phyloP scores from a whole-genome alignment of 768 basidiomycete genomes.

The Lactarius sanguifluus region DNA sequence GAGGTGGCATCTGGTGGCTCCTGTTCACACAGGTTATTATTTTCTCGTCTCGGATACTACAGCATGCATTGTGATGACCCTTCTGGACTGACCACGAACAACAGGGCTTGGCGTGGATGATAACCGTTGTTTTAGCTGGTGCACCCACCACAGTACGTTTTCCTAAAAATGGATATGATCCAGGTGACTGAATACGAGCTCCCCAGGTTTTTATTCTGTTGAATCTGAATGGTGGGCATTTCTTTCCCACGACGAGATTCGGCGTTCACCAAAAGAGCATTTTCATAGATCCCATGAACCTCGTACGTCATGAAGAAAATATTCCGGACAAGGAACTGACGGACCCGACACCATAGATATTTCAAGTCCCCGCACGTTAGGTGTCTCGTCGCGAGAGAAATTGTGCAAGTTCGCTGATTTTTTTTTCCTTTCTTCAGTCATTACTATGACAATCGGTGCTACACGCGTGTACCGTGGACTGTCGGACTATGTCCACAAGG shows the following conservation, averaged over 20 bases:
- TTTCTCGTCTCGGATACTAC: neutral
- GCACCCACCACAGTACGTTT: conserved; percentile 6
- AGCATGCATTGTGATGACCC: neutral
- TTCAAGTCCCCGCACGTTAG: conserved; percentile 1
- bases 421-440: no score
- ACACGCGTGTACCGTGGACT: conserved; percentile 13
- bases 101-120: conserved; percentile 10
- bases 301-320: conserved; percentile 1
- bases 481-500: no score
- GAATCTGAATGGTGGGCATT: conserved; percentile 9
- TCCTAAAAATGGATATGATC: neutral
- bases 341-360: conserved; percentile 2
- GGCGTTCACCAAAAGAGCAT: neutral
- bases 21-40: no score
- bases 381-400: neutral
- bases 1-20: no score
- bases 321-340: neutral
- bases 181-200: neutral
- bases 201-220: conserved; percentile 6
- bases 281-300: conserved; percentile 5
- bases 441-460: no score
- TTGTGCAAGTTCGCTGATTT: neutral
- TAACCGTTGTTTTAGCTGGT: neutral
- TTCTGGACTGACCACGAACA: neutral
- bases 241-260: neutral